Evolutionary conservation across 1,139 yeast species (phyloP), one percentile per base, ranked within the genome.

Genomic region (Blastobotrys indianensis): DNA sequence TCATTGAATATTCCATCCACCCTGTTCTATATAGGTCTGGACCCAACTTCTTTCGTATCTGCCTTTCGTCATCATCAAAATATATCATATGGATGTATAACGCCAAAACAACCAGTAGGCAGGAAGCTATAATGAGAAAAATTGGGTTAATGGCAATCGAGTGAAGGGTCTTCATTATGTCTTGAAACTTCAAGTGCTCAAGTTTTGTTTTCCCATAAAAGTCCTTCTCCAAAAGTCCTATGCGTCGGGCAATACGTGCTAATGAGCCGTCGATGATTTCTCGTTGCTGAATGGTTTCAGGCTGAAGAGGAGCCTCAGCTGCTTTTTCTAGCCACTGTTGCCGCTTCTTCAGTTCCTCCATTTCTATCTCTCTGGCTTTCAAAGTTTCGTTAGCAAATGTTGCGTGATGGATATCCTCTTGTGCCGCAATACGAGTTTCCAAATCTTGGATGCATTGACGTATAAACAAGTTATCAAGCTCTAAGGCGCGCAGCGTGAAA

Each of bases 401-500:
- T 9, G 44, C 48, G 10, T 42, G 41, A 13, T 52, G 53, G 11
- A 51, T 42, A 41, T 51, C 48, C 34, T 54, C 56, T 25, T 50
- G 55, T 11, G 52, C 43, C 12, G 50, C 42, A 2, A 55, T 44
- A 7, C 58, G 47, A 20, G 54, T 54, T 37, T 55, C 52, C 10
- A 55, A 37, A 6, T 48, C 51, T 16, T 47, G 45, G 13, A 55
- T 38, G n/a, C 54, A 43, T 45, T 54, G 51, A 8, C 52, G 46
- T 15, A 55, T 49, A 48, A 53, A 46, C 55, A 54, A 49, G 39
- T 50, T 51, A 45, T 55, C 57, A 25, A 54, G 41, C 17, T 50
- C 51, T 32, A 55, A 45, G 5, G 55, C 46, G 10, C 44, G 41
- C 11, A 33, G 35, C 35, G 42, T 17, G 12, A 28, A 9, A 9